Percentiles rank a stretch among this genome's conserved stretches.
Evolutionary conservation across 306 rosid species (phyloP).

Genomic region (Vicia faba): DNA sequence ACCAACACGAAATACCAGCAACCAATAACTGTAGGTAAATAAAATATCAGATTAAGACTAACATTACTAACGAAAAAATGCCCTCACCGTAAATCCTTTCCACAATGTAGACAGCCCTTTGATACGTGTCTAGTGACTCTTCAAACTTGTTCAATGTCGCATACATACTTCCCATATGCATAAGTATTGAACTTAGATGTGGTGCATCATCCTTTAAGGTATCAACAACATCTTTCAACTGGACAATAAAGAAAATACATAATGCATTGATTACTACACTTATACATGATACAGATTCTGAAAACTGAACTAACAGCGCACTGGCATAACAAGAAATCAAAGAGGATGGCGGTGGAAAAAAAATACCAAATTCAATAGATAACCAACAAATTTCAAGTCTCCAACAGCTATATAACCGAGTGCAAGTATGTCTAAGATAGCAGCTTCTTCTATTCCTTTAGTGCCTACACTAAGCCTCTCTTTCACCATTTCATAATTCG

Average conservation of each 20-base stretch:
- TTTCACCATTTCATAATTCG: constrained; percentile 78
- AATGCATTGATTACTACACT: constrained; percentile 18
- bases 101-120: constrained; percentile 70
- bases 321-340: not conserved
- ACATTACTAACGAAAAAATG: constrained; percentile 28
- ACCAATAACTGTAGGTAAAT: constrained; percentile 16
- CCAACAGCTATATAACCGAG: constrained; percentile 83
- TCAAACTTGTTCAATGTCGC: constrained; percentile 63
- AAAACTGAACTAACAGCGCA: constrained; percentile 8
- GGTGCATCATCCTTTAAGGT: constrained; percentile 66
- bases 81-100: constrained; percentile 66
- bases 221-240: constrained; percentile 76
- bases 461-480: constrained; percentile 64
- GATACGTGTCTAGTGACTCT: constrained; percentile 59
- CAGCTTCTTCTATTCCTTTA: constrained; percentile 84
- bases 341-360: constrained; percentile 16
- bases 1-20: constrained; percentile 31
- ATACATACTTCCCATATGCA: constrained; percentile 96
- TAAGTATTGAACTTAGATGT: constrained; percentile 69
- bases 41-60: constrained; percentile 27
- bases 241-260: constrained; percentile 46
- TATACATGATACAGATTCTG: constrained; percentile 1
- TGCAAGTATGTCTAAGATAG: constrained; percentile 70
- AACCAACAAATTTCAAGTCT: constrained; percentile 59
- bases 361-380: constrained; percentile 60